Evolutionary conservation across 805 yeast genomes (phyloP).

Genomic region (Torulaspora maleeae): DNA sequence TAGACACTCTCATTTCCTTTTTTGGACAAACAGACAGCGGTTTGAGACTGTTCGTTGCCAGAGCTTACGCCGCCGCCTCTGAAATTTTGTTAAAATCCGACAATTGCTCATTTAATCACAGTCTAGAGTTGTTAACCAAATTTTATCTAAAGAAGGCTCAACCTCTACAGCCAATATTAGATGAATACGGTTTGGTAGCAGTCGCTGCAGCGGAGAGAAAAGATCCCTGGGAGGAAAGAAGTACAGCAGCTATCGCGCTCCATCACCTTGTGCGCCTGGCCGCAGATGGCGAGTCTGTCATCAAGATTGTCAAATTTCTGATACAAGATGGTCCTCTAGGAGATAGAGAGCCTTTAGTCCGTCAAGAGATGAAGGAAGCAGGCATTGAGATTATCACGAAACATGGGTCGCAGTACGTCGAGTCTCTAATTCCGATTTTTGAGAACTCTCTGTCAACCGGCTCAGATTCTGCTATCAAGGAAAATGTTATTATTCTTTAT

Average conservation of each 20-base stretch:
- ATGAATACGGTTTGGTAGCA: conserved; percentile 73
- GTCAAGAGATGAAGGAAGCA: conserved; percentile 84
- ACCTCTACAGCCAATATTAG: conserved; percentile 74
- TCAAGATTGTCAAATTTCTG: conserved; percentile 56
- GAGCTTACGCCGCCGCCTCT: conserved; percentile 57
- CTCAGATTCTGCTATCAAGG: conserved; percentile 50
- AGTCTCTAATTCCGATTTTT: conserved; percentile 72
- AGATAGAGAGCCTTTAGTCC: conserved; percentile 66
- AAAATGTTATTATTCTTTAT: conserved; percentile 77
- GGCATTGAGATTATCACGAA: conserved; percentile 66
- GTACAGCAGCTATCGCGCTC: conserved; percentile 71
- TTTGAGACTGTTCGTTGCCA: conserved; percentile 67
- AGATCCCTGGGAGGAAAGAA: conserved; percentile 81
- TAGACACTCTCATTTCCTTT: conserved; percentile 45
- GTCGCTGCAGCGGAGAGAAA: conserved; percentile 54
- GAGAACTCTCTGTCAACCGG: conserved; percentile 51
- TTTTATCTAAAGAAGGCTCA: conserved; percentile 56
- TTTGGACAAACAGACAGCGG: conserved; percentile 57
- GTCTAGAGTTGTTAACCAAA: conserved; percentile 45
- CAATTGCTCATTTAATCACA: conserved; percentile 29
- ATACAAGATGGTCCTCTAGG: conserved; percentile 63
- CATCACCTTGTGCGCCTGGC: conserved; percentile 49
- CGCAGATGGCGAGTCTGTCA: conserved; percentile 39
- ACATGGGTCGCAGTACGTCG: conserved; percentile 66
- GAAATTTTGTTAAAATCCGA: conserved; percentile 35